Base-by-base conservation (phyloP, 768 basidiomycete species). In the Phlebiopsis gigantea region DNA sequence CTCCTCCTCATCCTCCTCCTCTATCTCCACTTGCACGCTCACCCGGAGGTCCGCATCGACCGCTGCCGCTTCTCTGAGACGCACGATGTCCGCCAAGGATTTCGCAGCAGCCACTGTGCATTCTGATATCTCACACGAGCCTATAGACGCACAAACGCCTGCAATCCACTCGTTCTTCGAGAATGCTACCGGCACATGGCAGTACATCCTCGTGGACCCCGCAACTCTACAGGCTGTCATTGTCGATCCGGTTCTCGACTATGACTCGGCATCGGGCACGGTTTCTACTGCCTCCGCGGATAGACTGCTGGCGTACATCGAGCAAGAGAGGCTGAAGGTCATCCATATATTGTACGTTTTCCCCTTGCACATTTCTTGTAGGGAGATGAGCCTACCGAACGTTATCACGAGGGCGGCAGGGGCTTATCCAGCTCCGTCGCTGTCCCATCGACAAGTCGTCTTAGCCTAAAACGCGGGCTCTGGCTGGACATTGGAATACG, bases 181-280 rank as follows among this genome's bases (percentile, higher is more conserved):
- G 56, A 63, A 63, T 42, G 62, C 55, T 6, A 68, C 67, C 7
- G 62, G 64, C n/a, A 68, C 67, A 42, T 68, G 82, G 60, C 82
- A 84, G 66, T 80, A 80, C 56, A 74, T 85, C 60, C 80, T 82
- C 60, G 77, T 73, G 17, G 83, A 84, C 63, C 80, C 81, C 4
- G 70, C 71, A 39, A 83, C 81, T 55, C 62, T 66, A n/a, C 76
- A 81, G 26, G 79, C 69, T 2, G 69, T 66, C 42, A 58, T 74
- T 21, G 69, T 74, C 58, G 71, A 73, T 52, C 62, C 71, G 14
- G 72, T 73, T 4, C 65, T 74, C 12, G 70, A 74, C 54, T 74
- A 73, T 47, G 66, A 74, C 14, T 64, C 65, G 5, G 60, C 66
- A 9, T 69, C 68, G 0, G 70, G 70, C 8, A 57, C 61, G 0